Evolutionary conservation across 257 asterid species (phyloP).

Genomic region (Echium plantagineum): DNA sequence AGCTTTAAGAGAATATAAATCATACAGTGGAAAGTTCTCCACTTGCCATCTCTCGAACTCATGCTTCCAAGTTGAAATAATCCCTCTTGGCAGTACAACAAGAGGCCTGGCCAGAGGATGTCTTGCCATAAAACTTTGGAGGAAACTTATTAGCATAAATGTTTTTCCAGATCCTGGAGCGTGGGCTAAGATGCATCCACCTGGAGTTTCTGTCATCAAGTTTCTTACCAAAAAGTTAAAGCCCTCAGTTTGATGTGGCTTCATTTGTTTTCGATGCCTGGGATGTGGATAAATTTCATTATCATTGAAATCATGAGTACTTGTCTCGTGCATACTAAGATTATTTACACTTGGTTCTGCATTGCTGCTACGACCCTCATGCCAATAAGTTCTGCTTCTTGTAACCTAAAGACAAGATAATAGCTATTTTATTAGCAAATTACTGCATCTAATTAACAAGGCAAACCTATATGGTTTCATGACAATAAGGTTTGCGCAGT

Average conservation of each 20-base stretch:
- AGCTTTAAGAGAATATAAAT: conserved; percentile 88
- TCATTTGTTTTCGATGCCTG: conserved; percentile 85
- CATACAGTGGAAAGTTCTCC: conserved; percentile 64
- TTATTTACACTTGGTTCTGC: conserved; percentile 35
- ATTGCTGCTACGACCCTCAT: conserved; percentile 54
- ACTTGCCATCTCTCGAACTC: conserved; percentile 91
- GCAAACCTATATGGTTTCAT: too few species aligned
- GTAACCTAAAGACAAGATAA: conserved; percentile 27
- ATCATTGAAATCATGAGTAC: conserved; percentile 35
- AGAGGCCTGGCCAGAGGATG: conserved; percentile 84
- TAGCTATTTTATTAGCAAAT: too few species aligned
- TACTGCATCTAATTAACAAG: too few species aligned
- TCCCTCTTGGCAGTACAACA: conserved; percentile 90
- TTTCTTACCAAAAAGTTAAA: conserved; percentile 84
- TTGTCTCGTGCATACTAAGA: conserved; percentile 34
- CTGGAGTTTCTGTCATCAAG: conserved; percentile 77
- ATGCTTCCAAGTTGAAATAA: conserved; percentile 72
- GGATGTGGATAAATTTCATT: conserved; percentile 85
- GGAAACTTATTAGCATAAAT: conserved; percentile 91
- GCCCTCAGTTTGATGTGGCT: conserved; percentile 94
- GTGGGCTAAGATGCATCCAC: conserved; percentile 96
- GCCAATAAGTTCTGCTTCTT: conserved; percentile 53
- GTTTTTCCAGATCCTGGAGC: conserved; percentile 99
- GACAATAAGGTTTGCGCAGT: not conserved
- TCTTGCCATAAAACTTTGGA: conserved; percentile 94